Conservation (phyloP, 352 stramenopile species). For the Phytophthora sansomeana region DNA sequence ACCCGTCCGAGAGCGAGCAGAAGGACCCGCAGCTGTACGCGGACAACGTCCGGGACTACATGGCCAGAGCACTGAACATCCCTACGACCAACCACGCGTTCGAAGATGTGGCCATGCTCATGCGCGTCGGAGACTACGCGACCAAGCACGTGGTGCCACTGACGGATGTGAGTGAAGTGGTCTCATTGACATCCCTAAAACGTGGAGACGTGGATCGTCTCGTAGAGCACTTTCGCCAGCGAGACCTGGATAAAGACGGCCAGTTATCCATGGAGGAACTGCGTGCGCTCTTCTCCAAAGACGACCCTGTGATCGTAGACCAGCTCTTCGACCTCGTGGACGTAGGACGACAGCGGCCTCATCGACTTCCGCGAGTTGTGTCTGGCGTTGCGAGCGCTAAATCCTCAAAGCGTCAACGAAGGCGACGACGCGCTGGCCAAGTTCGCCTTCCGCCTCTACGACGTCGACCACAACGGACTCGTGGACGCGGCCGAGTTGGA, state of each 20-base stretch:
- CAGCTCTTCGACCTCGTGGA: slow-evolving; percentile 72
- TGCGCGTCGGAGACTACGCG: slow-evolving; percentile 65
- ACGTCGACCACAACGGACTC: slow-evolving; percentile 63
- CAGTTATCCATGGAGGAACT: slow-evolving; percentile 76
- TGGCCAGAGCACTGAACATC: slow-evolving; percentile 57
- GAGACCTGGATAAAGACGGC: slow-evolving; percentile 66
- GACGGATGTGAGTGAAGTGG: slow-evolving; percentile 65
- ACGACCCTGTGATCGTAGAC: slow-evolving; percentile 58
- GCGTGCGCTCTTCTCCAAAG: slow-evolving; percentile 51
- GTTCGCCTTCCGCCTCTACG: slow-evolving; percentile 75
- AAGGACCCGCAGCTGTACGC: slow-evolving; percentile 60
- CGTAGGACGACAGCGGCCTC: slow-evolving; percentile 59
- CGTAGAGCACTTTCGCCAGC: slow-evolving; percentile 63
- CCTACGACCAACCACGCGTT: slow-evolving; percentile 79
- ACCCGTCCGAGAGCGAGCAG: slow-evolving; percentile 50
- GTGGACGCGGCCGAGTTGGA: slow-evolving; percentile 60
- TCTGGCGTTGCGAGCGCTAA: slow-evolving; percentile 61
- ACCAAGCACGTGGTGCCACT: slow-evolving; percentile 65
- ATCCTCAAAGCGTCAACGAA: slow-evolving; percentile 43
- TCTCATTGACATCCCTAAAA: slow-evolving; percentile 54
- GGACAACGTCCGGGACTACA: slow-evolving; percentile 63
- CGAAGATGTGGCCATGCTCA: slow-evolving; percentile 72
- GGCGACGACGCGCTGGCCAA: slow-evolving; percentile 49
- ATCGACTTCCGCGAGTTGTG: slow-evolving; percentile 84
- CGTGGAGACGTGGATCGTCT: slow-evolving; percentile 56